These are phyloP conservation scores for Neurospora sublineolata DNA, from an alignment of 495 filamentous ascomycete genomes.

Conservation along the genomic window DNA sequence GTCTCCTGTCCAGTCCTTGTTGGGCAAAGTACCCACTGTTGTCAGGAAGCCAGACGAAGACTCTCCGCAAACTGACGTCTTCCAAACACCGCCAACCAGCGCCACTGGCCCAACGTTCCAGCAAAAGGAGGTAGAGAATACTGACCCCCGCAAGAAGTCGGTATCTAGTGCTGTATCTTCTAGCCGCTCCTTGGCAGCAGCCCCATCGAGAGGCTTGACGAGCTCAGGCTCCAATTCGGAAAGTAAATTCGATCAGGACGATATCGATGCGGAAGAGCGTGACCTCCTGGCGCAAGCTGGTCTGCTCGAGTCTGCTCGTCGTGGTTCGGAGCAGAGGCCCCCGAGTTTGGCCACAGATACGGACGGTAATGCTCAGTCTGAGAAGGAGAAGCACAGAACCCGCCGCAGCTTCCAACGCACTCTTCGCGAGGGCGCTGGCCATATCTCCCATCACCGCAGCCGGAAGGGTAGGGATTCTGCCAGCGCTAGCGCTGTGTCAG, in stretches of 20 bases:
- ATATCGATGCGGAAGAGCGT: slow-evolving; percentile 38
- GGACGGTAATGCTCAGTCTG: slow-evolving; percentile 19
- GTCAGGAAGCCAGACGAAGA: slow-evolving; percentile 22
- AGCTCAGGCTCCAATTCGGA: slow-evolving; percentile 12
- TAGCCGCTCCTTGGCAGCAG: slow-evolving; percentile 16
- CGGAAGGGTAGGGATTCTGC: slow-evolving; percentile 67
- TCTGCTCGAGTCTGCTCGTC: slow-evolving; percentile 22
- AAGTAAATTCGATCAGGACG: slow-evolving; percentile 20
- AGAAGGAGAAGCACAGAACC: slow-evolving; percentile 46
- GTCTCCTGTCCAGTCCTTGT: slow-evolving; percentile 21
- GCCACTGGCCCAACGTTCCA: slow-evolving; percentile 36
- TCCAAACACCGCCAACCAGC: slow-evolving; percentile 36
- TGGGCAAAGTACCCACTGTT: slow-evolving; percentile 18
- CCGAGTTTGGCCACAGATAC: slow-evolving; percentile 13
- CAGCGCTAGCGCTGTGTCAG: slow-evolving; percentile 47
- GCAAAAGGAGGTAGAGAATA: slow-evolving; percentile 28
- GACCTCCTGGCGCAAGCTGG: slow-evolving; percentile 42
- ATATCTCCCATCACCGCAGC: slow-evolving; percentile 56
- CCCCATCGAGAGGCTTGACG: slow-evolving; percentile 18
- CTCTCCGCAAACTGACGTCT: slow-evolving; percentile 27
- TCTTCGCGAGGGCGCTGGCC: slow-evolving; percentile 63
- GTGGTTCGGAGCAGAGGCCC: slow-evolving; percentile 9
- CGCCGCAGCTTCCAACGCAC: slow-evolving; percentile 89
- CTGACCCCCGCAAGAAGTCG: slow-evolving; percentile 27
- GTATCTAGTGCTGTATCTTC: slow-evolving; percentile 32